Conservation (phyloP, 73 alveolate genomes). For the Paramecium sexaurelia region DNA sequence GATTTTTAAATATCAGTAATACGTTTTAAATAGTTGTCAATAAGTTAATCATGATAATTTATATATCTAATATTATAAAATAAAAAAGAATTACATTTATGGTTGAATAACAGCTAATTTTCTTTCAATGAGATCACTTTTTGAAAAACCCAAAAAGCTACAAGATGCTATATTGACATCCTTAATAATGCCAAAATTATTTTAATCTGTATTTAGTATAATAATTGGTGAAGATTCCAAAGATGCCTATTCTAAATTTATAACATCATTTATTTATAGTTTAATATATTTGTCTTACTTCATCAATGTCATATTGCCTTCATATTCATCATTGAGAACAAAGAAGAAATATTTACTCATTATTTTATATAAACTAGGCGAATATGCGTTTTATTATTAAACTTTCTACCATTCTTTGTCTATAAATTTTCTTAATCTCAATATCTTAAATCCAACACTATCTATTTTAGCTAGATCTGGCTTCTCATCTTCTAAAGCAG, state of each 20-base stretch:
- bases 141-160: constrained; percentile 26
- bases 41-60: constrained; percentile 43
- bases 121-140: constrained; percentile 41
- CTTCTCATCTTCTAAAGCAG: neutral
- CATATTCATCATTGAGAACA: constrained; percentile 21
- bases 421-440: neutral
- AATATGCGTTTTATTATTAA: neutral
- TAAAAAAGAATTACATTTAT: neutral
- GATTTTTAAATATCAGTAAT: neutral
- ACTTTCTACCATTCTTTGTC: constrained; percentile 38
- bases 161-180: constrained; percentile 44
- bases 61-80: neutral
- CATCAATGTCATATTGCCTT: neutral
- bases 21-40: neutral
- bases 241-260: neutral
- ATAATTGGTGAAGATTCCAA: neutral
- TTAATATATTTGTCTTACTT: neutral
- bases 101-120: constrained; percentile 14
- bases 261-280: neutral
- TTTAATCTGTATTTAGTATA: neutral
- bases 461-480: constrained; percentile 55
- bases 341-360: constrained; percentile 10
- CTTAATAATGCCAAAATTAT: neutral
- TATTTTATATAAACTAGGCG: neutral
- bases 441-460: constrained; percentile 29